These are phyloP conservation scores for Poa pratensis DNA, from an alignment of 176 grass and related monocot species.

Conservation along the genomic window DNA sequence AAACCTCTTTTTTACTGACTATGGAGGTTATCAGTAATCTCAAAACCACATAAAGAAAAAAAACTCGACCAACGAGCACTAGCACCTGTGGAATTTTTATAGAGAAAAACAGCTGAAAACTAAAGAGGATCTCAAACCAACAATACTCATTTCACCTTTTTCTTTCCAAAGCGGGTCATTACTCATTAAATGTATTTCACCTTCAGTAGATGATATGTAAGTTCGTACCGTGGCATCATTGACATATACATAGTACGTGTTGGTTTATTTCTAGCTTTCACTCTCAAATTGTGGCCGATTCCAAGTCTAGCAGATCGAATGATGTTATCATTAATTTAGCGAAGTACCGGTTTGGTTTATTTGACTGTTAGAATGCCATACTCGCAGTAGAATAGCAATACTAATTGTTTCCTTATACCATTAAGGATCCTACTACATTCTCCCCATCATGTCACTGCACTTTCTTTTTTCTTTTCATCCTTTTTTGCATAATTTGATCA, in stretches of 20 bases:
- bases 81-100: background rate
- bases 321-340: constrained; percentile 27
- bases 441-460: background rate
- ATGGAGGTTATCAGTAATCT: background rate
- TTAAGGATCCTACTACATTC: background rate
- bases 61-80: background rate
- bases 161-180: background rate
- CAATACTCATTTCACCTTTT: background rate
- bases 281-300: background rate
- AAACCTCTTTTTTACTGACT: background rate
- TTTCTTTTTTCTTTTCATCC: background rate
- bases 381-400: constrained; percentile 1
- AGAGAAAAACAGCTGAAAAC: background rate
- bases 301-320: background rate
- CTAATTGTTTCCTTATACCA: constrained; percentile 12
- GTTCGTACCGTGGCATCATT: background rate
- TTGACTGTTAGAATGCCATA: background rate
- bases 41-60: background rate
- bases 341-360: constrained; percentile 5
- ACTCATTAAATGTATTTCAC: background rate
- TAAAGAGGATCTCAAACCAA: background rate
- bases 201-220: background rate
- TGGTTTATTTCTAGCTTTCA: constrained; percentile 21
- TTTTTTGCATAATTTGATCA: constrained; percentile 22
- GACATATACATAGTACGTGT: background rate